Evolutionary conservation across 1,139 yeast species (phyloP), one percentile per base, ranked within the genome.

Genomic region (Debaryomyces sp.): DNA sequence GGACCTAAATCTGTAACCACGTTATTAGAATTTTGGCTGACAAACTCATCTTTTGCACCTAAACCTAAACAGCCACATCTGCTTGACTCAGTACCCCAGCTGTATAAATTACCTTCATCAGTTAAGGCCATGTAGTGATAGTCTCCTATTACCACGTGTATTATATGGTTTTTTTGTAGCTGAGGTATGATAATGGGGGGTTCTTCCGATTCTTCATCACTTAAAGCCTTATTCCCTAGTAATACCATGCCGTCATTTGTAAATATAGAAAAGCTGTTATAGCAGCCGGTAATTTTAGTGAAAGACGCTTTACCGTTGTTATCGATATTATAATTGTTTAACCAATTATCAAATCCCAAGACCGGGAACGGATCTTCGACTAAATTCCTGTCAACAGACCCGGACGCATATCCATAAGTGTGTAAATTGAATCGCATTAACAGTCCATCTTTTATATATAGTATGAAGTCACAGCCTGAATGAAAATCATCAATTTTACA

Each of bases 21-120:
- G 41, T 43, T 49, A 36, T 45, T 49, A 5, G 58, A 58, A 15
- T 42, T 18, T 9, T 27, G 29, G 12, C 29, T n/a, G 3, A 63
- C 60, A 18, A 73, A 55, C 5, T 60, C 54, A 2, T 66, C 67
- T n/a, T 68, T 60, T 13, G 61, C 50, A 0, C 94, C 94, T 5
- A 86, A 59, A 0, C 96, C 96, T 30, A 88, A 65, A 58, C 89
- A 84, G 2, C 96, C 96, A 64, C 90, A 84, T 6, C 62, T 57
- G 35, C 71, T 68, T 12, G 85, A 75, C 57, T 88, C 94, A 4
- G 73, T 50, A 0, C 96, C 96, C 94, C 95, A 88, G 5, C 85
- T 70, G 45, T 78, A 71, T n/a, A 87, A 54, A 3, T 77, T 72
- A 0, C 96, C 96, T 12, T 75, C 72, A 41, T 73, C 71, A 1